Percentiles rank a stretch among this genome's conserved stretches.
Evolutionary conservation across 225 moss, liverwort and hornwort genomes (phyloP).

Genomic region (Physcomitrium patens): DNA sequence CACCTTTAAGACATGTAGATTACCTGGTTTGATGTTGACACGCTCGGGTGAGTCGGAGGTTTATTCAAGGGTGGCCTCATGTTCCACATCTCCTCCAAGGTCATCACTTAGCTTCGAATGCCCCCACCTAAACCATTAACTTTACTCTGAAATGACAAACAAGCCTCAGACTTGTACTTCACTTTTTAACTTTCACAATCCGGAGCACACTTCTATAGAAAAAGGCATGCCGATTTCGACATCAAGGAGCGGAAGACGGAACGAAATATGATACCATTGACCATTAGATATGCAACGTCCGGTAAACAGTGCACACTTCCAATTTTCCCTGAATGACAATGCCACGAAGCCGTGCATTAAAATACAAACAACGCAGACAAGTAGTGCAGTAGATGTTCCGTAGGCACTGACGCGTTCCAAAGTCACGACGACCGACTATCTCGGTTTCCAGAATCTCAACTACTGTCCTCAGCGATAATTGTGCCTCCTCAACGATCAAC

Average conservation of each 20-base stretch:
- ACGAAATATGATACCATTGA: not conserved
- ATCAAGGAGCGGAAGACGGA: not conserved
- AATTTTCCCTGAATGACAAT: conserved; percentile 14
- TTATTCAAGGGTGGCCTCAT: conserved; percentile 64
- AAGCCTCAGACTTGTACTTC: conserved; percentile 33
- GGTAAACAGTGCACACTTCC: conserved; percentile 21
- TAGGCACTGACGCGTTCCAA: not conserved
- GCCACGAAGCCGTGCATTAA: conserved; percentile 18
- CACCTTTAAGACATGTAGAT: conserved; percentile 3
- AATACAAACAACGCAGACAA: not conserved
- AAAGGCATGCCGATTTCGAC: conserved; percentile 14
- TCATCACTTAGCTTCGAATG: conserved; percentile 44
- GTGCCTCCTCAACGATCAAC: not conserved
- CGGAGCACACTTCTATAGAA: conserved; percentile 6
- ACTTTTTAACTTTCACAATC: conserved; percentile 9
- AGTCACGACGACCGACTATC: conserved; percentile 16
- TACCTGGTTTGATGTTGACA: conserved; percentile 71
- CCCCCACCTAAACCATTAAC: conserved; percentile 51
- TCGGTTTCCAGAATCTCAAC: conserved; percentile 4
- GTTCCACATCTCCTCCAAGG: conserved; percentile 88
- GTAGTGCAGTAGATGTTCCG: not conserved
- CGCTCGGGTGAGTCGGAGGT: conserved; percentile 64
- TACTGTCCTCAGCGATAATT: not conserved
- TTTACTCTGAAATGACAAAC: conserved; percentile 38
- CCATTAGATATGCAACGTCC: conserved; percentile 6